Evolutionary conservation across 768 basidiomycete species (phyloP), one percentile per base, ranked within the genome.

Genomic region (Boletus tylopilopsis): DNA sequence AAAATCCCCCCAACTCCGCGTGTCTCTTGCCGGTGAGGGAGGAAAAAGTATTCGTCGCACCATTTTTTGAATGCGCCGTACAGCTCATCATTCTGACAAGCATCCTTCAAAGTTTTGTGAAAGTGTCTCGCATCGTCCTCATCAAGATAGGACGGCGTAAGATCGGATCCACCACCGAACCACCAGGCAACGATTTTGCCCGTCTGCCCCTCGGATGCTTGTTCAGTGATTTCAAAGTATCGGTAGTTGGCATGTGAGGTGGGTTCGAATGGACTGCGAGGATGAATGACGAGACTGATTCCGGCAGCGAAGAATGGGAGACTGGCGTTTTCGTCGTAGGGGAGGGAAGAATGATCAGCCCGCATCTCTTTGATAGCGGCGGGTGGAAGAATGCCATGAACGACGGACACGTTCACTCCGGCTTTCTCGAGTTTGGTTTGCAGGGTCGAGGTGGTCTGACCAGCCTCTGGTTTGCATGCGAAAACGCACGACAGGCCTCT

Each of bases 31-130:
- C 96, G 82, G 67, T 98, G 96, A 16, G 89, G 78, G 62, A 97
- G 87, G 68, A 77, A 86, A 69, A 99, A 99, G 73, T 99, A 99
- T 66, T 94, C 86, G 70, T 98, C 96, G 72, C 95, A 97, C 92
- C 94, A 97, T 56, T 80, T 79, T 67, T 98, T 98, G 79, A 94
- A 92, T 2, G 76, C 72, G 3, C 80, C 76, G 72, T 91, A 90
- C 45, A 95, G 74, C 23, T 72, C 71, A 3, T 93, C 85, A 22
- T 72, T 66, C 57, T 88, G 86, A 67, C 91, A 94, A 1, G 87
- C 89, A 8, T 63, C 64, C 64, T 90, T 86, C 56, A 94, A 68
- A 2, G 84, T 85, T 16, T 62, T 54, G 72, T 99, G 96, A 72
- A 98, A 99, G 64, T 94, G 91, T 19, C 67, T 62, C 11, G 82